Evolutionary conservation across 2,329 filamentous ascomycete species (phyloP), one percentile per base, ranked within the genome.

Genomic region (Beauveria asiatica): DNA sequence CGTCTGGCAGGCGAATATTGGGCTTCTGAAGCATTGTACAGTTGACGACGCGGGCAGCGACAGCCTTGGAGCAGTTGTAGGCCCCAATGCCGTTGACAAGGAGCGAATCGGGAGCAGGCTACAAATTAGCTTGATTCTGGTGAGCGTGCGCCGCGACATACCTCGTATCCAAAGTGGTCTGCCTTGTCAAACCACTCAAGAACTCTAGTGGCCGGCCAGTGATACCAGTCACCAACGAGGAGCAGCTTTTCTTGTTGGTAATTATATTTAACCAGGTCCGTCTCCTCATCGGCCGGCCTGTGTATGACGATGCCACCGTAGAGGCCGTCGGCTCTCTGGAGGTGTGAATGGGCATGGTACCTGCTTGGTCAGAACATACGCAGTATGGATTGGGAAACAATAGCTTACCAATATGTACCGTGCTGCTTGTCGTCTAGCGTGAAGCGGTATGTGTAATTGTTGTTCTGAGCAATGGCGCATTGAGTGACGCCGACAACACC

Each of bases 401-500:
- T 1, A 19, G 33, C 37, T 4, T 62, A 62, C 61, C 61, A 62
- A 30, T 55, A 62, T 33, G 61, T 62, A 10, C 61, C 61, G 23
- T 59, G 56, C 11, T 62, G 56, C 9, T 44, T 48, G 16, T 59
- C 57, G 11, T 62, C 50, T 17, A 62, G 39, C 1, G 42, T 59
- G 27, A 62, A 62, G n/a, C 46, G 37, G 70, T 88, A 88, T 2
- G 78, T 81, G 61, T 78, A 78, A 3, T 73, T 75, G 7, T 76
- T 65, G 0, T 80, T 81, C 0, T 83, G 80, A 0, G 82, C 72
- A 39, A 80, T 76, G 5, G 78, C 77, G 59, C 79, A 81, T 63
- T 81, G 76, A 0, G 76, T 80, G 21, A 80, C 70, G 2, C 72
- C 73, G 6, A 68, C 74, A 3, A 84, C 83, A 46, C 84, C 84